Base-by-base conservation (phyloP, 352 stramenopile species). In the Phytopythium boreale region DNA sequence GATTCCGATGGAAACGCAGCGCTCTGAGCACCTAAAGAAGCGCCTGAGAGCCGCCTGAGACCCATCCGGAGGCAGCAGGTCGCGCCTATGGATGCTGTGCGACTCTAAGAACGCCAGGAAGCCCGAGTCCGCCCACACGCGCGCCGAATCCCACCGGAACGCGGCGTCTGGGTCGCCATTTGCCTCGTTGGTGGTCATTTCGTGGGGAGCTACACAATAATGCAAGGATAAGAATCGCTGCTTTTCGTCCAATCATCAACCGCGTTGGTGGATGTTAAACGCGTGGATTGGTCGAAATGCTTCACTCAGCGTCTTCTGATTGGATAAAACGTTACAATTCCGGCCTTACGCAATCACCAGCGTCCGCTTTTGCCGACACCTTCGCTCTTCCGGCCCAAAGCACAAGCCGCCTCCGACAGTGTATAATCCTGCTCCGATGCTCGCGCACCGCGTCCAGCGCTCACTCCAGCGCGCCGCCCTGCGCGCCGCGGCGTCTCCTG, bases 91-190 rank as follows among this genome's bases (percentile, higher is more conserved):
- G 51, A 89, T 79, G 3, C 75, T 63, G 63, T 93, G 84, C 27
- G 78, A 62, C 2, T 62, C 20, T 4, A 93, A 67, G 69, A 93
- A 93, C 59, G 62, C 55, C 8, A 84, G 55, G 67, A 93, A 93
- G 34, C 80, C 80, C 29, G 72, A 74, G 27, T 39, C 44, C 29
- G 69, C 65, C 82, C 79, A 89, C 36, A 85, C 61, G 31, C 37
- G 50, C 20, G 59, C 64, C 55, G 83, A 63, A 37, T 84, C 49
- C 82, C 82, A 90, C 3, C 51, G 27, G 37, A 43, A 43, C 31
- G 64, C 27, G 63, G 44, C 8, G 56, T 20, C 19, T n/a, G n/a
- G n/a, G n/a, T n/a, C n/a, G n/a, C n/a, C n/a, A n/a, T n/a, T n/a
- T n/a, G n/a, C n/a, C n/a, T 55, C 11, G 43, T 34, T 59, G 49